These are phyloP conservation scores for Saitozyma podzolica DNA, from an alignment of 768 basidiomycete genomes.

Conservation along the genomic window DNA sequence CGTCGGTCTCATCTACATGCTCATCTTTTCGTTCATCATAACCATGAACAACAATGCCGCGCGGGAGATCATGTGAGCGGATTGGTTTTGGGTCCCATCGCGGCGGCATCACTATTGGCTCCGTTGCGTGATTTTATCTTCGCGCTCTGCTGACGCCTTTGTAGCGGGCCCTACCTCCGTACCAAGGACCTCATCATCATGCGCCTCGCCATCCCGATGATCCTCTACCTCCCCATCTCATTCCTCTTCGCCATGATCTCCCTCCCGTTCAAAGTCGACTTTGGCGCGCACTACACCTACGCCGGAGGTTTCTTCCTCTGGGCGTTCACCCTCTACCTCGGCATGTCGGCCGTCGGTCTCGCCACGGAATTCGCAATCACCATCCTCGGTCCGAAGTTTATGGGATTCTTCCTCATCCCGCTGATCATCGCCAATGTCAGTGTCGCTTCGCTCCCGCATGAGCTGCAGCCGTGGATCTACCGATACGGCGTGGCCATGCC, in stretches of 20 bases:
- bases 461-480: constrained; percentile 51
- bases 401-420: constrained; percentile 51
- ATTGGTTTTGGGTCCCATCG: background rate
- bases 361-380: constrained; percentile 53
- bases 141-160: constrained; percentile 5
- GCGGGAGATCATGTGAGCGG: constrained; percentile 46
- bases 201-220: constrained; percentile 52
- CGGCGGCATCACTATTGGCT: background rate
- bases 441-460: constrained; percentile 45
- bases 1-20: constrained; percentile 54
- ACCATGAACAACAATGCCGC: constrained; percentile 45
- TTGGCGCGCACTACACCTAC: constrained; percentile 53
- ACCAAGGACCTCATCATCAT: constrained; percentile 52
- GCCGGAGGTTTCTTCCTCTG: constrained; percentile 54
- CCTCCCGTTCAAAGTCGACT: constrained; percentile 57
- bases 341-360: constrained; percentile 51
- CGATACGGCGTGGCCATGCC: constrained; percentile 50
- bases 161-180: constrained; percentile 53
- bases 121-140: background rate
- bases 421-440: constrained; percentile 47
- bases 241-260: constrained; percentile 57
- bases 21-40: constrained; percentile 51
- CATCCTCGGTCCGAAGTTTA: constrained; percentile 51
- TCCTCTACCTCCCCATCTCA: constrained; percentile 54
- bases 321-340: constrained; percentile 50